Evolutionary conservation across 2,329 filamentous ascomycete genomes (phyloP).

Genomic region (Monosporascus sp.): DNA sequence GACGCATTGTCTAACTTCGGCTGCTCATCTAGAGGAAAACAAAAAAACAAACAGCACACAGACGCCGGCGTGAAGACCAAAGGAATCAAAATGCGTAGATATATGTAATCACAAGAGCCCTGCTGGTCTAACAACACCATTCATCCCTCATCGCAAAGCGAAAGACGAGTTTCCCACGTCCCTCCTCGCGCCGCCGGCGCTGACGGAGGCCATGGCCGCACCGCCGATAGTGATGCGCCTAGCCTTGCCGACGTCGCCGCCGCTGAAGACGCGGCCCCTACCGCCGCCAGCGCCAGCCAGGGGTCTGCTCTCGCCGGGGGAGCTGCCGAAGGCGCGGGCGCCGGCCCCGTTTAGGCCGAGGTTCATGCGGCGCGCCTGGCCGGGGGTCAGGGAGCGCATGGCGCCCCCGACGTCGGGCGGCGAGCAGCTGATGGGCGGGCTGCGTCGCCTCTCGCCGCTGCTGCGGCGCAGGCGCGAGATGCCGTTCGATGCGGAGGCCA

Average conservation of each 20-base stretch:
- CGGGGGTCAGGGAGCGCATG: slow-evolving; percentile 40
- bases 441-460: slow-evolving; percentile 45
- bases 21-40: too few species aligned
- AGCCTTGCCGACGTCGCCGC: slow-evolving; percentile 19
- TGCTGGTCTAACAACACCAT: not conserved
- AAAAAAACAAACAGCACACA: too few species aligned
- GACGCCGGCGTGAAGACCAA: too few species aligned
- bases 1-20: too few species aligned
- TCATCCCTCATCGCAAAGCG: not conserved
- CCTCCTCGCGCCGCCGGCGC: not conserved
- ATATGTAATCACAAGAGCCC: too few species aligned
- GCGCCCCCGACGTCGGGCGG: slow-evolving; percentile 33
- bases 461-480: slow-evolving; percentile 49
- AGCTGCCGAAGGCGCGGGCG: slow-evolving; percentile 13
- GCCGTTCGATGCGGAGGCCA: slow-evolving; percentile 48
- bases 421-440: slow-evolving; percentile 49
- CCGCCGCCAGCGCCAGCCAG: not conserved
- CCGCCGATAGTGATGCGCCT: slow-evolving; percentile 40
- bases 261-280: slow-evolving; percentile 3
- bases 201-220: slow-evolving; percentile 19
- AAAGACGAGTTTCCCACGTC: not conserved
- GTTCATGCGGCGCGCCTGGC: slow-evolving; percentile 54
- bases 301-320: slow-evolving; percentile 13
- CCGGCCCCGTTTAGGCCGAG: slow-evolving; percentile 29
- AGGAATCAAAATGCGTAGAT: too few species aligned